These are phyloP conservation scores for Nidula niveotomentosa DNA, from an alignment of 1,284 basidiomycete species.

Conservation along the genomic window DNA sequence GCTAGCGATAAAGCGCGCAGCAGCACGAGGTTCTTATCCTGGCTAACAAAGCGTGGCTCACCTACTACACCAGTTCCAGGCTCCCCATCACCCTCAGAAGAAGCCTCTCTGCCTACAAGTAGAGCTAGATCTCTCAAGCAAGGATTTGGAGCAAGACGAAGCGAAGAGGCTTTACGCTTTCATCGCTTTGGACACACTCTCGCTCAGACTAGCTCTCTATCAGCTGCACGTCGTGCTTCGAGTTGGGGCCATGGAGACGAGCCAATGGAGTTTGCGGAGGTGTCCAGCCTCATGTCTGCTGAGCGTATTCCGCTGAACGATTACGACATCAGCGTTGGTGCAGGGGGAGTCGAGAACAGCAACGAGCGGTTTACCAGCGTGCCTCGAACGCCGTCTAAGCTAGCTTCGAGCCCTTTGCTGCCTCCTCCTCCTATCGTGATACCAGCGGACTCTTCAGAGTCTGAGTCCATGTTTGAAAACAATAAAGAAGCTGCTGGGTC, in stretches of 20 bases:
- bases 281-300: slow-evolving; percentile 53
- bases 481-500: too few relatives aligned
- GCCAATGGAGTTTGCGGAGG: slow-evolving; percentile 42
- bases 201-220: slow-evolving; percentile 19
- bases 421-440: not conserved
- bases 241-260: slow-evolving; percentile 56
- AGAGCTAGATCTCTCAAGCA: not conserved
- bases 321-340: slow-evolving; percentile 49
- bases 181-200: slow-evolving; percentile 19
- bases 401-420: not conserved
- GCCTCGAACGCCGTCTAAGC: not conserved
- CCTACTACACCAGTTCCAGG: not conserved
- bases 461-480: not conserved
- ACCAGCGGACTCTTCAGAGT: not conserved
- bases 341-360: slow-evolving; percentile 44
- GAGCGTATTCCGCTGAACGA: slow-evolving; percentile 42
- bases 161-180: slow-evolving; percentile 30
- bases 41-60: not conserved
- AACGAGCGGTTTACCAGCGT: not conserved
- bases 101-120: not conserved
- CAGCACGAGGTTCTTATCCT: not conserved
- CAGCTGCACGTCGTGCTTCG: slow-evolving; percentile 54
- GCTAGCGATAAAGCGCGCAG: not conserved
- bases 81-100: not conserved
- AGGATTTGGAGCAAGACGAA: slow-evolving; percentile 18